These are phyloP conservation scores for Haberlea rhodopensis DNA, from an alignment of 257 asterid species.

Conservation along the genomic window DNA sequence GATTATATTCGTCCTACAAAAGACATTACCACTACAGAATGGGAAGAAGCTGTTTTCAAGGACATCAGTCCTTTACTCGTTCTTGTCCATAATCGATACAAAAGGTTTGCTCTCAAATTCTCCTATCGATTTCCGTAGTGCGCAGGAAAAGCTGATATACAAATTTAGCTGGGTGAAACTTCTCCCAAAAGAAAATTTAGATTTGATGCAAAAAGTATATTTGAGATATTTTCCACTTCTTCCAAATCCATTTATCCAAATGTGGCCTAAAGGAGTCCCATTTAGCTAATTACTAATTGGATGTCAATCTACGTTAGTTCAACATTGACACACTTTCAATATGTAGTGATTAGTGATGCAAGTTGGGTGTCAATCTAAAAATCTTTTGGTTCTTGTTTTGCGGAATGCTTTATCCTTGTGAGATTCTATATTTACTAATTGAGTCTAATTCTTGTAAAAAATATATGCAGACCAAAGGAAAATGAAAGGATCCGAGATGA, in stretches of 20 bases:
- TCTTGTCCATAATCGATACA: slow-evolving; percentile 91
- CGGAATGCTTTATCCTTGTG: neutral
- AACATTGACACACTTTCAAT: too few species aligned
- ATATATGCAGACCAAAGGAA: slow-evolving; percentile 69
- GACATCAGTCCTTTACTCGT: slow-evolving; percentile 86
- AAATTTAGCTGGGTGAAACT: neutral
- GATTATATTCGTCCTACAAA: slow-evolving; percentile 83
- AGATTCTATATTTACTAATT: too few species aligned
- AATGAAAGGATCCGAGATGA: slow-evolving; percentile 64
- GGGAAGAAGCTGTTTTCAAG: slow-evolving; percentile 86
- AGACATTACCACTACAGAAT: slow-evolving; percentile 70
- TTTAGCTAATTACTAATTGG: too few species aligned
- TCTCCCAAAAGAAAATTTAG: neutral
- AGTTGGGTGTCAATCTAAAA: too few species aligned
- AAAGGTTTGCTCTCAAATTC: slow-evolving; percentile 42
- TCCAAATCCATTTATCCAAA: too few species aligned
- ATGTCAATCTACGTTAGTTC: too few species aligned
- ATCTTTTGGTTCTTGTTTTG: too few species aligned
- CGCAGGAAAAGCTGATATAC: neutral
- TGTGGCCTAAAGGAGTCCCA: too few species aligned
- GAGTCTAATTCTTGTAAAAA: slow-evolving; percentile 6
- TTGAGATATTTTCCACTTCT: neutral
- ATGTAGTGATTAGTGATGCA: too few species aligned
- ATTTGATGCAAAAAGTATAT: neutral
- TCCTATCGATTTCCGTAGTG: neutral